Evolutionary conservation across 2,329 filamentous ascomycete species (phyloP), one percentile per base, ranked within the genome.

Genomic region (Sordariomycetes sp.): DNA sequence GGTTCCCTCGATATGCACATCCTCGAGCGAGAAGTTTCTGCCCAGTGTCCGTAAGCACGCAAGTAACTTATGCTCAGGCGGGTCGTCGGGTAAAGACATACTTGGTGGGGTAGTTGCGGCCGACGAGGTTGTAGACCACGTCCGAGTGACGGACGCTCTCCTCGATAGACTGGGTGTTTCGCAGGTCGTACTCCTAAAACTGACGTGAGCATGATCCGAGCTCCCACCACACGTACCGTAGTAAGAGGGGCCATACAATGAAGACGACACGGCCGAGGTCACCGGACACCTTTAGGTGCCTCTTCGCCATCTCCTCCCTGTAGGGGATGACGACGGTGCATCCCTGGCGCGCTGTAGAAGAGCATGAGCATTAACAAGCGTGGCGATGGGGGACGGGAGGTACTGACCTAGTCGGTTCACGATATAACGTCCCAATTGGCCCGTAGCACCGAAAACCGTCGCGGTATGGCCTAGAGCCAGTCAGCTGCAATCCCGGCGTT

Each of bases 301-400:
- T 86, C 81, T 97, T 97, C 65, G 87, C 79, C 91, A 96, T 97
- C 74, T 97, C 94, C 77, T 99, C 94, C 52, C 94, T 86, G 79
- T 84, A 99, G 54, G 94, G 94, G 60, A 97, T 74, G 60, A 99
- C 84, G 48, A 99, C 94, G 45, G 87, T 96, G 73, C 90, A 95
- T 85, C 94, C 94, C 75, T 90, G 84, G 62, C 89, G 86, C 65
- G 94, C 92, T 95, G 62, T 58, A 34, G 32, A 59, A 67, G 61
- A 59, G 34, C 22, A n/a, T 55, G 20, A 52, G 52, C n/a, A 45
- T 52, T 45, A 20, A 7, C 20, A 50, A 1, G 20, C 6, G 45
- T 20, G 24, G n/a, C 20, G 22, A 22, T 7, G 20, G 24, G 8
- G n/a, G 20, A 22, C 20, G 45, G 45, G 45, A 22, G 20, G 45